Evolutionary conservation across 1,139 yeast genomes (phyloP).

Genomic region (Wickerhamomyces sp.): DNA sequence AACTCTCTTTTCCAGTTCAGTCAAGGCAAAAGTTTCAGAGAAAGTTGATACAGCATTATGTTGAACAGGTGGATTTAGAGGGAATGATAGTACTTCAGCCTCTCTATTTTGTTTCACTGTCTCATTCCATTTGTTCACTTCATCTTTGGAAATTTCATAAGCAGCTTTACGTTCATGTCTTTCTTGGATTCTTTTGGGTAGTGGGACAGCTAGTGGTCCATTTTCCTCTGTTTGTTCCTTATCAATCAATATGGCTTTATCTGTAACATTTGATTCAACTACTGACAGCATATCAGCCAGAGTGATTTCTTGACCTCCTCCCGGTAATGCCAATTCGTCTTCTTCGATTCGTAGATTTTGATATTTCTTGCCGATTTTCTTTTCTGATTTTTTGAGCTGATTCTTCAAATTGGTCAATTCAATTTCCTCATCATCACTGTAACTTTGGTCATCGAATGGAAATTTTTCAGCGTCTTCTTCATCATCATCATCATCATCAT

Average conservation of each 20-base stretch:
- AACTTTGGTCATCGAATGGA: slow-evolving; percentile 29
- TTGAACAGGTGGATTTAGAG: slow-evolving; percentile 35
- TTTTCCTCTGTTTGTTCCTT: slow-evolving; percentile 29
- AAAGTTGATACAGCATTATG: slow-evolving; percentile 51
- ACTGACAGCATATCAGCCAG: slow-evolving; percentile 73
- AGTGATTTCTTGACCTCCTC: slow-evolving; percentile 49
- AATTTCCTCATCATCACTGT: slow-evolving; percentile 33
- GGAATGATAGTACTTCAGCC: slow-evolving; percentile 80
- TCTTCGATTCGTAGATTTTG: slow-evolving; percentile 57
- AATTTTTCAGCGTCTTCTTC: slow-evolving; percentile 27
- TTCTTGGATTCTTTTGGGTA: slow-evolving; percentile 81
- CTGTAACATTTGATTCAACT: slow-evolving; percentile 38
- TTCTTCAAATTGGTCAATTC: slow-evolving; percentile 31
- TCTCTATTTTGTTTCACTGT: slow-evolving; percentile 72
- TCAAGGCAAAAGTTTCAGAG: slow-evolving; percentile 43
- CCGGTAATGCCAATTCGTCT: slow-evolving; percentile 67
- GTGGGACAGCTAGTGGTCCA: slow-evolving; percentile 63
- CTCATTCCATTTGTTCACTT: slow-evolving; percentile 85
- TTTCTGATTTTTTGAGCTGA: slow-evolving; percentile 26
- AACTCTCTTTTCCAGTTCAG: slow-evolving; percentile 66
- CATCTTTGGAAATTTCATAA: slow-evolving; percentile 80
- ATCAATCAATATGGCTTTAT: slow-evolving; percentile 50
- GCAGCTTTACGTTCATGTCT: slow-evolving; percentile 89
- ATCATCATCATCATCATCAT: slow-evolving; percentile 24
- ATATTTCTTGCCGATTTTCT: slow-evolving; percentile 36